Base-by-base conservation (phyloP, 805 yeast genomes). In the Ogataea methylovora region DNA sequence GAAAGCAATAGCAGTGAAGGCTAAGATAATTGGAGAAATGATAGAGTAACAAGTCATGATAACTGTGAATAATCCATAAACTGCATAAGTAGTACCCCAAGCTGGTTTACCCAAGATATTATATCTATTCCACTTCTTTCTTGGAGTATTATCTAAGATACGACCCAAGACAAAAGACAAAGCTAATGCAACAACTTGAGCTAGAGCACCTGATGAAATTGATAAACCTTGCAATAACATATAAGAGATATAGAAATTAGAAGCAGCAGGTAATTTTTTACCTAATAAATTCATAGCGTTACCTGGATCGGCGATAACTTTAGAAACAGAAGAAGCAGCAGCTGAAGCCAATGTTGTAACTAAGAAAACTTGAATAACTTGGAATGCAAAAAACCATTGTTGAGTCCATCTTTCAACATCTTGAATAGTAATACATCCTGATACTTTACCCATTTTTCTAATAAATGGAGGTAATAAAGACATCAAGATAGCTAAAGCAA, bases 211-310 rank as follows among this genome's bases (percentile, higher is more conserved):
- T n/a, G 88, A 76, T 24, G 94, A 76, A 32, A 80, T 63, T 4
- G 87, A 63, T 44, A 90, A 65, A 36, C 96, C 97, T 60, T 80
- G 84, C 46, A 90, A 69, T 41, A 87, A 57, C 59, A 86, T 74
- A 61, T 83, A 90, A 17, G 82, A 66, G 44, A 90, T 81, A 68
- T 84, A 90, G 58, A 90, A 90, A 61, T 88, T 90, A 13, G 95
- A 76, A 12, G 97, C 83, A 46, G 79, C 82, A 38, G 98, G 98
- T 44, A 90, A 66, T 41, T 86, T 81, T 29, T 63, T 58, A 7
- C 94, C 82, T 47, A 90, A 67, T 40, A 88, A 60, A 8, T 67
- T 58, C 82, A 86, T 73, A n/a, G 94, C 95, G 17, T 63, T 48
- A 2, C 64, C 38, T 17, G 97, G 96, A 30, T 80, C 61, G 4